Conservation (phyloP, 2,329 filamentous ascomycete genomes). For the Oidium heveae region DNA sequence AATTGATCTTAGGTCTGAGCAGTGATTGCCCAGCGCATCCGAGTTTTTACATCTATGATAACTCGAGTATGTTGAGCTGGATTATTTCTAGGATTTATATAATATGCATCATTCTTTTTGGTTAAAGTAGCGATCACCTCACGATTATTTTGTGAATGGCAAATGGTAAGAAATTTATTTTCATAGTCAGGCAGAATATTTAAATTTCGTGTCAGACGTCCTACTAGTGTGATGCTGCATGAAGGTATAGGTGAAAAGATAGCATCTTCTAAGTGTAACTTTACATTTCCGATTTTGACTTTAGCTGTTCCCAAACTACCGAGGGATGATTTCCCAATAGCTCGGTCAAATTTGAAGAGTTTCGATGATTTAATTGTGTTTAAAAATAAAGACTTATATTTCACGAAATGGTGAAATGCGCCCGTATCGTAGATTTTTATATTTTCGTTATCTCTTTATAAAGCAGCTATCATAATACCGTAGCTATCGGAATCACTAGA, state of each 20-base stretch:
- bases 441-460: not conserved
- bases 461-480: not conserved
- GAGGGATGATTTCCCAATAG: not conserved
- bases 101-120: not conserved
- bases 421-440: not conserved
- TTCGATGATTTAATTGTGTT: not conserved
- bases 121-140: not conserved
- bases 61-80: no score
- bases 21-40: not conserved
- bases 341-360: not conserved
- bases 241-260: not conserved
- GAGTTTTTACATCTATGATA: not conserved
- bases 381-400: not conserved
- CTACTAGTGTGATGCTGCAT: not conserved
- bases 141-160: no score
- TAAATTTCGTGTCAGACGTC: not conserved
- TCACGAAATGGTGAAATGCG: not conserved
- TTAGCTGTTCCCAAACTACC: not conserved
- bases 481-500: no score
- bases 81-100: not conserved
- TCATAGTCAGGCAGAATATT: not conserved
- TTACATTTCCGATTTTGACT: not conserved
- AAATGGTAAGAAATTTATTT: not conserved
- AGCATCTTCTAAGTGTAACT: not conserved
- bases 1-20: not conserved